Conservation (phyloP, 768 basidiomycete genomes). For the Leccinum boreale region DNA sequence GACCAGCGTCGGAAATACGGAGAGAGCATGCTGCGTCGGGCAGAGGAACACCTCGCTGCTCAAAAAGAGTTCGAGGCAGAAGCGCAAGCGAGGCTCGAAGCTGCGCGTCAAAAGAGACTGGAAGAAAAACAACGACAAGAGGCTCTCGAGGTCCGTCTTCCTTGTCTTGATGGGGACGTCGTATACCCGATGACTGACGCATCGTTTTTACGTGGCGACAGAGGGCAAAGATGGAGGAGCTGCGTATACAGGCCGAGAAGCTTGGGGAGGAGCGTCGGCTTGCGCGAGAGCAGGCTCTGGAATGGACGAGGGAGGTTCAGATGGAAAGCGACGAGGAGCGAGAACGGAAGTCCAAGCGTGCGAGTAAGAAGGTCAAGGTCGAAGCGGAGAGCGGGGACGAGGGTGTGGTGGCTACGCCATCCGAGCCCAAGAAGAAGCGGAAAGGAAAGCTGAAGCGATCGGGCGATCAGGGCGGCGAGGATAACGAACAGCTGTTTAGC, state of each 20-base stretch:
- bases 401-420: constrained; percentile 19
- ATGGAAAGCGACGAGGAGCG: constrained; percentile 77
- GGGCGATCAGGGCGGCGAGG: constrained; percentile 48
- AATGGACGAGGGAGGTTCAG: constrained; percentile 69
- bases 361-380: constrained; percentile 50
- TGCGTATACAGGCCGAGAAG: constrained; percentile 68
- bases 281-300: constrained; percentile 75
- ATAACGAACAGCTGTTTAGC: constrained; percentile 63
- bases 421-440: constrained; percentile 73
- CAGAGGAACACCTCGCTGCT: neutral
- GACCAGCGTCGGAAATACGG: constrained; percentile 90
- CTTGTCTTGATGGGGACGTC: neutral
- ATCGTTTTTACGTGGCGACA: constrained; percentile 22
- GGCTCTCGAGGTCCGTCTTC: constrained; percentile 56
- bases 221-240: constrained; percentile 61
- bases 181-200: neutral
- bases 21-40: constrained; percentile 66
- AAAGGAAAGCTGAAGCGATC: constrained; percentile 69
- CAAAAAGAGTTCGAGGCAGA: constrained; percentile 75
- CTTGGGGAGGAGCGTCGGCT: constrained; percentile 76
- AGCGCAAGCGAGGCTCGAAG: constrained; percentile 66
- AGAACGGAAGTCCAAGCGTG: constrained; percentile 59
- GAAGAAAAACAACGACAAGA: constrained; percentile 73
- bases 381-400: constrained; percentile 53
- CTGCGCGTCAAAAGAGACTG: constrained; percentile 72